A percentile compares a stretch with the other conserved stretches of the same genome.
Evolutionary conservation across 768 basidiomycete genomes (phyloP).

Genomic region (Pleurotus tuber-regium): DNA sequence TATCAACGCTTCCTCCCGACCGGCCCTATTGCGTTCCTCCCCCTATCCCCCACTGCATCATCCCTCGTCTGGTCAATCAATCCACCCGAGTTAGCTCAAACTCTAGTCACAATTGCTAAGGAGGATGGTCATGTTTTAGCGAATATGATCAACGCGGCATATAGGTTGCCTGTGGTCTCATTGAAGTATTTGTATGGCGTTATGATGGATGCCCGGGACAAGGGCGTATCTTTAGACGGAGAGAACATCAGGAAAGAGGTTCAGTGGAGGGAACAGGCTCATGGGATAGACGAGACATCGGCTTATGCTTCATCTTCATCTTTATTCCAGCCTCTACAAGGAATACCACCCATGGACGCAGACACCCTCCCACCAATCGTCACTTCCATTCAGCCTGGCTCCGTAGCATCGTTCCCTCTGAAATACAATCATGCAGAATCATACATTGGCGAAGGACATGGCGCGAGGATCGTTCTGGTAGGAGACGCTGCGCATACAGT

Average conservation of each 20-base stretch:
- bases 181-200: conserved; percentile 62
- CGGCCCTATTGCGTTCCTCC: conserved; percentile 94
- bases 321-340: conserved; percentile 30
- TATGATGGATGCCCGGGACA: conserved; percentile 51
- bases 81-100: conserved; percentile 64
- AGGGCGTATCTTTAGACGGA: conserved; percentile 43
- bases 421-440: conserved; percentile 81
- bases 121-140: conserved; percentile 57
- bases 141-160: conserved; percentile 87
- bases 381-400: conserved; percentile 62
- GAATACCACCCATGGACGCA: conserved; percentile 60
- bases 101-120: conserved; percentile 50
- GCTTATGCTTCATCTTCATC: conserved; percentile 53
- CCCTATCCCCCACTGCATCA: conserved; percentile 72
- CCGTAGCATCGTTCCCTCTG: conserved; percentile 88
- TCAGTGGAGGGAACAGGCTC: conserved; percentile 68
- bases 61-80: conserved; percentile 95
- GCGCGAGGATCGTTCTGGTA: conserved; percentile 77
- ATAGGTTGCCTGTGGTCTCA: conserved; percentile 76
- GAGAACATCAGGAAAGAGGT: conserved; percentile 61
- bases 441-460: conserved; percentile 74
- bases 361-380: conserved; percentile 75
- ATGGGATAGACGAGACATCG: conserved; percentile 62
- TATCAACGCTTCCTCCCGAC: conserved; percentile 95
- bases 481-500: conserved; percentile 96